Evolutionary conservation across 768 basidiomycete genomes (phyloP).

Genomic region (Russula olivacea): DNA sequence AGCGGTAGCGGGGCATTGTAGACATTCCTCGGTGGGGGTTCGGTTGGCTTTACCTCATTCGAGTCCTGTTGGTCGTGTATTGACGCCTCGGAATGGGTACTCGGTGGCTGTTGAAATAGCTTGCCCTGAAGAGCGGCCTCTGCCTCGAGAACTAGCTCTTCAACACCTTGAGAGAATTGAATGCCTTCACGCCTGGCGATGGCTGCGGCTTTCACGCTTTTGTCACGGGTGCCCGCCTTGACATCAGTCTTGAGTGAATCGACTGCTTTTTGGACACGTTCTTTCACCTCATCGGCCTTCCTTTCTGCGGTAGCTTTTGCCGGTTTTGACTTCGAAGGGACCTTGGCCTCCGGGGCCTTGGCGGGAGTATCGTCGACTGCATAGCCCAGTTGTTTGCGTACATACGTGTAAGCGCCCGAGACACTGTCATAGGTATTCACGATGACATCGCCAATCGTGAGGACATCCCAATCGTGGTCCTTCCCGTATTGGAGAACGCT

Average conservation of each 20-base stretch:
- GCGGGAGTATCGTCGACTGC: constrained; percentile 18
- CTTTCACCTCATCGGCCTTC: constrained; percentile 42
- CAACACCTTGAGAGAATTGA: constrained; percentile 56
- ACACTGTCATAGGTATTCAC: constrained; percentile 47
- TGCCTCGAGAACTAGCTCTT: constrained; percentile 62
- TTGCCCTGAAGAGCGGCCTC: constrained; percentile 61
- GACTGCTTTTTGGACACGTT: constrained; percentile 40
- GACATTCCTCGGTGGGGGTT: constrained; percentile 35
- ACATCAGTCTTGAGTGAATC: constrained; percentile 47
- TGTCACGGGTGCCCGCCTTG: constrained; percentile 34
- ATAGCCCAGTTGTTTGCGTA: constrained; percentile 46
- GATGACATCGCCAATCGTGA: constrained; percentile 57
- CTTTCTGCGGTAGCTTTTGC: constrained; percentile 26
- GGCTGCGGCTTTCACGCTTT: constrained; percentile 37
- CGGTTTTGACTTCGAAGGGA: constrained; percentile 3
- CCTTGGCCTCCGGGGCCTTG: background rate
- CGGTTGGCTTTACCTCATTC: constrained; percentile 19
- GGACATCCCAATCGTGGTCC: constrained; percentile 66
- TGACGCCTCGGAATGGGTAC: constrained; percentile 27
- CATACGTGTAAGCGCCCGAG: constrained; percentile 45
- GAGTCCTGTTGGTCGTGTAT: constrained; percentile 27
- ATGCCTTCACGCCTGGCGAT: constrained; percentile 41
- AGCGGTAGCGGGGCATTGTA: constrained; percentile 79
- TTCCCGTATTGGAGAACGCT: constrained; percentile 79
- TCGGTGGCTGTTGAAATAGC: constrained; percentile 29